phyloP scores from a whole-genome alignment of 2,329 filamentous ascomycete genomes.

The Trichophyton benhamiae region DNA sequence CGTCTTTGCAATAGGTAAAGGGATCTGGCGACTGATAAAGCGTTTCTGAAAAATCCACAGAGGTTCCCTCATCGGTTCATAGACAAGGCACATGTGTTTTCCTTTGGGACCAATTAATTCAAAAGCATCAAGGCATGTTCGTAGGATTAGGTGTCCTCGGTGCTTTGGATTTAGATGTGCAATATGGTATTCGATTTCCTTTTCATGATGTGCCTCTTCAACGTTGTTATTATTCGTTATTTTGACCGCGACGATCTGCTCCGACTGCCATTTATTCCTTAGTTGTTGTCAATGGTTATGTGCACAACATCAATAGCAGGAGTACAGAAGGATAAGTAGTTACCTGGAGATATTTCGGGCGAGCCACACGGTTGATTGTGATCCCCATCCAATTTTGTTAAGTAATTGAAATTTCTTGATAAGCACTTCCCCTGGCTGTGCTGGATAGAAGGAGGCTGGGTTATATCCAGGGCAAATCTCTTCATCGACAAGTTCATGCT shows the following conservation, averaged over 20 bases:
- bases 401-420: conserved; percentile 13
- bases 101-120: conserved; percentile 8
- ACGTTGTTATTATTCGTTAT: conserved; percentile 12
- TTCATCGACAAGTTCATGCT: conserved; percentile 8
- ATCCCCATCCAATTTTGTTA: conserved; percentile 26
- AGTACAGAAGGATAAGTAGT: conserved; percentile 16
- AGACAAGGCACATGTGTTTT: conserved; percentile 11
- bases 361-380: conserved; percentile 32
- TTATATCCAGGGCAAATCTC: conserved; percentile 8
- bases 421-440: conserved; percentile 13
- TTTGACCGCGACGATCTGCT: not conserved
- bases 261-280: not conserved
- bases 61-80: conserved; percentile 17
- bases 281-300: not conserved
- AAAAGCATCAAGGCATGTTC: conserved; percentile 16
- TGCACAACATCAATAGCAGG: not conserved
- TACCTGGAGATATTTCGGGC: conserved; percentile 22
- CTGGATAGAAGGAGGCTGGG: conserved; percentile 14
- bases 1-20: conserved; percentile 19
- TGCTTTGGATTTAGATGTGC: conserved; percentile 17
- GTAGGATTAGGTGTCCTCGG: conserved; percentile 18
- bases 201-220: conserved; percentile 10
- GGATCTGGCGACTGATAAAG: conserved; percentile 12
- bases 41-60: conserved; percentile 6
- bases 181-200: conserved; percentile 20